These are phyloP conservation scores for Schizophyllum commune DNA, from an alignment of 1,284 basidiomycete genomes.

Conservation along the genomic window DNA sequence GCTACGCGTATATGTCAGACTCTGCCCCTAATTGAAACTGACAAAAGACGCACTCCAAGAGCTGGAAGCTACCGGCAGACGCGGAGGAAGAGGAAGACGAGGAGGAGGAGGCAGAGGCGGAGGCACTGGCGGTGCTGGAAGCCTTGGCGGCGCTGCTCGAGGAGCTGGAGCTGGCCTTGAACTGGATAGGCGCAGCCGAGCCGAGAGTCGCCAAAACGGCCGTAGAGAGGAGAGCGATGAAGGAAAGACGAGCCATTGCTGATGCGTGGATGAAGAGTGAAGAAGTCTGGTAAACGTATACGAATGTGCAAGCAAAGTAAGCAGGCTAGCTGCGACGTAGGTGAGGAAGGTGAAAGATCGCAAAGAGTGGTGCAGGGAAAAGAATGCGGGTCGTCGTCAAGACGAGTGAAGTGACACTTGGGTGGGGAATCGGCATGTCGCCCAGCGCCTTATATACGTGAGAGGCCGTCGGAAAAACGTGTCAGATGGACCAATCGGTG, in stretches of 20 bases:
- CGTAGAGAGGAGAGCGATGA: conserved; percentile 18
- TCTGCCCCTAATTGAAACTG: neutral
- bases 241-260: conserved; percentile 19
- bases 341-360: conserved; percentile 8
- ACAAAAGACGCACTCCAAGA: neutral
- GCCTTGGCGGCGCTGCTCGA: neutral
- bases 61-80: neutral
- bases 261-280: neutral
- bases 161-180: neutral
- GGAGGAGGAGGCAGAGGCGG: neutral
- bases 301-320: conserved; percentile 6
- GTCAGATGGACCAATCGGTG: no score
- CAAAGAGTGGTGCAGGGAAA: conserved; percentile 11
- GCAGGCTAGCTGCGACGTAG: conserved; percentile 7
- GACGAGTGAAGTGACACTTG: conserved; percentile 11
- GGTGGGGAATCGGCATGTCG: neutral
- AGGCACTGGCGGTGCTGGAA: neutral
- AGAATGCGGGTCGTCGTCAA: conserved; percentile 17
- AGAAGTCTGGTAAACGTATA: neutral
- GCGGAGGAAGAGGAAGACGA: neutral
- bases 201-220: conserved; percentile 15
- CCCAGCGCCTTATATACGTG: no score
- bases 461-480: no score
- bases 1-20: conserved; percentile 13
- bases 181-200: neutral